Conservation (phyloP, 176 grass and related monocot species). For the Rhipidocladum racemiflorum region DNA sequence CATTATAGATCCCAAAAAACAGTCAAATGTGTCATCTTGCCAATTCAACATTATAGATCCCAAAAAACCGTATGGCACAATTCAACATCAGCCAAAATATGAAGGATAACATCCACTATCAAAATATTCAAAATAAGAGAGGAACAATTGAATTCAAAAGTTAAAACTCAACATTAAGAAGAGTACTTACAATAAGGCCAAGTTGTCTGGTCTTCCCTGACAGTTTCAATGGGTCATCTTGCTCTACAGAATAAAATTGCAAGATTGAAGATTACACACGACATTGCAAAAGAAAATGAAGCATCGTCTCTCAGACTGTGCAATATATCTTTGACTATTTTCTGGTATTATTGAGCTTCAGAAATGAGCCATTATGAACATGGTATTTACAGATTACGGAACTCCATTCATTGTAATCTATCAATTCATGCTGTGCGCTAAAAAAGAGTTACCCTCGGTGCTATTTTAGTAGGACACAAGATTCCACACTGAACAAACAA, state of each 20-base stretch:
- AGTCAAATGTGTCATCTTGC: too few relatives aligned
- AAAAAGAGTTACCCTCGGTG: not conserved
- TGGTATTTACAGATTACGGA: not conserved
- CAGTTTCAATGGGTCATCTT: constrained; percentile 79
- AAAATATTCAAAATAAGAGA: not conserved
- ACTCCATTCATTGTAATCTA: not conserved
- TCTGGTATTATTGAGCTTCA: not conserved
- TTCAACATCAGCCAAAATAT: not conserved
- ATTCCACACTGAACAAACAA: not conserved
- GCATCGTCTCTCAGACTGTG: not conserved
- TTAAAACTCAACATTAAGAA: not conserved
- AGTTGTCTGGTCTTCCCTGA: constrained; percentile 69
- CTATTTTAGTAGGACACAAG: not conserved
- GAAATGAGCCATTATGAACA: not conserved
- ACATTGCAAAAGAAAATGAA: not conserved
- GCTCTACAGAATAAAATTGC: constrained; percentile 35
- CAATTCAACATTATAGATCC: not conserved
- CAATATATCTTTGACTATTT: not conserved
- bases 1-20: not conserved
- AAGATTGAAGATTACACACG: not conserved
- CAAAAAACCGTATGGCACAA: not conserved
- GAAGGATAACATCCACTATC: not conserved
- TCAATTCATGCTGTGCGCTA: not conserved
- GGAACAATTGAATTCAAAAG: not conserved
- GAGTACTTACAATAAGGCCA: constrained; percentile 76